phyloP scores from a whole-genome alignment of 116 monocot genomes.

The Cymodocea nodosa region DNA sequence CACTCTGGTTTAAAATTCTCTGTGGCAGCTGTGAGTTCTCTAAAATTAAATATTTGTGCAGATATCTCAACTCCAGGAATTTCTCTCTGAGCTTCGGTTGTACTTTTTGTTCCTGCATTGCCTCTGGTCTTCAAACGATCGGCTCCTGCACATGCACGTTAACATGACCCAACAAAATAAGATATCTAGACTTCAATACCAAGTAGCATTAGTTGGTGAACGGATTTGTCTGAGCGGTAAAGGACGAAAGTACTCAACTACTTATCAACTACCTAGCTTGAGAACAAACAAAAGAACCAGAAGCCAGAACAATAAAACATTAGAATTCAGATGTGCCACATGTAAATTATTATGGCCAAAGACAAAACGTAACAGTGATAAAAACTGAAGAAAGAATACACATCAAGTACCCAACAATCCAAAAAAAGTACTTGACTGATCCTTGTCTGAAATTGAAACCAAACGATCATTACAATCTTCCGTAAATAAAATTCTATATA shows the following conservation, averaged over 20 bases:
- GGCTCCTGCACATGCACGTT: slow-evolving; percentile 9
- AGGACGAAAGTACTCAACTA: too few relatives aligned
- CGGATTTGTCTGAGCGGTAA: too few relatives aligned
- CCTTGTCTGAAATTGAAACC: too few relatives aligned
- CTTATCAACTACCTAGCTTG: too few relatives aligned
- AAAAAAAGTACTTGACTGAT: too few relatives aligned
- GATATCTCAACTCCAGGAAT: slow-evolving; percentile 13
- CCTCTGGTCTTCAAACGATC: slow-evolving; percentile 6
- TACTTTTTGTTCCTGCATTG: slow-evolving; percentile 7
- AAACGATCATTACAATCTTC: too few relatives aligned
- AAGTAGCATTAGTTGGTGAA: too few relatives aligned
- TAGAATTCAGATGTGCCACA: neutral
- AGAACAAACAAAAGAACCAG: neutral
- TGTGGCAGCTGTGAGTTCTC: slow-evolving; percentile 52
- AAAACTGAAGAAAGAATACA: too few relatives aligned
- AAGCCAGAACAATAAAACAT: neutral
- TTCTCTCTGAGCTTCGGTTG: neutral
- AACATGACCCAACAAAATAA: too few relatives aligned
- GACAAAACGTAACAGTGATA: neutral
- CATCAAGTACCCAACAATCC: too few relatives aligned
- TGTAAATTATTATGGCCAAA: neutral
- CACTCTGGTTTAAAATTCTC: slow-evolving; percentile 53
- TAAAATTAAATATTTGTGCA: slow-evolving; percentile 35
- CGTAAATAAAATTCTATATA: too few relatives aligned
- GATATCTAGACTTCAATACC: too few relatives aligned